Percentiles rank a stretch among this genome's conserved stretches.
These are phyloP conservation scores for Puccinia coronata DNA, from an alignment of 1,284 basidiomycete genomes.

Conservation along the genomic window DNA sequence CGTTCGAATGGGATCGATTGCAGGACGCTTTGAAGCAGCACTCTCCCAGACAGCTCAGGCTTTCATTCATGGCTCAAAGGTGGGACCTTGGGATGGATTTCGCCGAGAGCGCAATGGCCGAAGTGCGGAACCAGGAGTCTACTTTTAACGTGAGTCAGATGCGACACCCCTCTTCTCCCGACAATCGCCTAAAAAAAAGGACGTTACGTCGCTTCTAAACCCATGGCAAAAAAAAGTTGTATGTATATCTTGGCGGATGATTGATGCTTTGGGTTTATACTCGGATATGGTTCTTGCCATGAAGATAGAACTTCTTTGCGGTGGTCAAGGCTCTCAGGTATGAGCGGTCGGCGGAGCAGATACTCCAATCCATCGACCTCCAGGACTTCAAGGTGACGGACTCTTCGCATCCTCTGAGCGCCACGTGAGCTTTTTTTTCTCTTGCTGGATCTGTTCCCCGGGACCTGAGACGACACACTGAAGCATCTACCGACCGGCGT, in stretches of 20 bases:
- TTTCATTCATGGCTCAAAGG: constrained; percentile 85
- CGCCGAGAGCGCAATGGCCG: constrained; percentile 79
- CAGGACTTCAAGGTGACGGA: not conserved
- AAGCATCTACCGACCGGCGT: not conserved
- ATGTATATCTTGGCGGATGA: not conserved
- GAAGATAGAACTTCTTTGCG: constrained; percentile 84
- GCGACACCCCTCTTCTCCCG: not conserved
- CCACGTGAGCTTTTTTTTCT: not conserved
- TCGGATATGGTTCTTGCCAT: not conserved
- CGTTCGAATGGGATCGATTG: constrained; percentile 31
- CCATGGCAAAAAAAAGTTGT: not conserved
- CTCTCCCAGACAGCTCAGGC: constrained; percentile 84
- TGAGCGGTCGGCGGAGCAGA: constrained; percentile 7
- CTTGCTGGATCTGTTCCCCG: too few relatives aligned
- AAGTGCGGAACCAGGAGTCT: constrained; percentile 82
- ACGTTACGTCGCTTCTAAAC: too few relatives aligned
- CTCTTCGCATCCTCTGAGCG: constrained; percentile 15
- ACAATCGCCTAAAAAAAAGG: not conserved
- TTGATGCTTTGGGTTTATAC: not conserved
- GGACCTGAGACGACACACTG: too few relatives aligned
- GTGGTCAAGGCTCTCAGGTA: constrained; percentile 73
- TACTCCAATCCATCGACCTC: constrained; percentile 9
- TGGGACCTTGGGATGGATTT: constrained; percentile 96
- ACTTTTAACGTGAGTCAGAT: constrained; percentile 74
- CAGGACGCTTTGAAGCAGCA: constrained; percentile 88